Base-by-base conservation (phyloP, 805 yeast genomes). In the Metschnikowia colocasiae region DNA sequence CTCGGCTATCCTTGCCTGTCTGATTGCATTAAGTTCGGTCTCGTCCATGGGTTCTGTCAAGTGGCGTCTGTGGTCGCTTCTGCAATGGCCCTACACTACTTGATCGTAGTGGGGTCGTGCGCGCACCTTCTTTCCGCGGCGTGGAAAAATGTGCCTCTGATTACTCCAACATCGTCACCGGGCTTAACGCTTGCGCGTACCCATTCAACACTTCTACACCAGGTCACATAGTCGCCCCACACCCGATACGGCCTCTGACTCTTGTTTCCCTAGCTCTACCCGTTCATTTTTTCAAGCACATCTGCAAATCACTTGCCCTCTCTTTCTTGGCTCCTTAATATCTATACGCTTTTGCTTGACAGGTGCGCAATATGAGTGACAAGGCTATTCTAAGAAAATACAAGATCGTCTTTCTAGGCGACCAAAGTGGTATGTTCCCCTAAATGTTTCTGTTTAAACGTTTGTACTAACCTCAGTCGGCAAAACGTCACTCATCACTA, bases 321-420 rank as follows among this genome's bases (percentile, higher is more conserved):
- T n/a, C 12, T 35, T n/a, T 22, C 10, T 16, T 20, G 7, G 25
- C 22, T 33, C 25, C 3, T n/a, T 22, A 22, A 35, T 22, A 35
- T 35, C 38, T 25, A 16, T 36, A 36, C 40, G n/a, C 12, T n/a
- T n/a, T 22, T 13, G 26, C 38, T 35, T n/a, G 6, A 6, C 38
- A n/a, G 12, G 13, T 7, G 34, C 19, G 20, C 36, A 49, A 29
- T 45, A 57, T 59, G 61, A 55, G 63, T 33, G 73, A 69, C 49
- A 68, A 65, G 53, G 59, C 60, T 42, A 72, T 75, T 61, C 67
- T 80, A 54, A 72, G 82, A 50, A 87, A 87, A 65, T 85, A 83
- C 64, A 92, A 94, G 69, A 87, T 92, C 48, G 98, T 92, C 30
- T 94, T 92, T 64, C 75, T 92, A 31, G 99, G 99, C n/a, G 99